Evolutionary conservation across 148 eudicot species (phyloP).

Genomic region (Beta vulgaris): DNA sequence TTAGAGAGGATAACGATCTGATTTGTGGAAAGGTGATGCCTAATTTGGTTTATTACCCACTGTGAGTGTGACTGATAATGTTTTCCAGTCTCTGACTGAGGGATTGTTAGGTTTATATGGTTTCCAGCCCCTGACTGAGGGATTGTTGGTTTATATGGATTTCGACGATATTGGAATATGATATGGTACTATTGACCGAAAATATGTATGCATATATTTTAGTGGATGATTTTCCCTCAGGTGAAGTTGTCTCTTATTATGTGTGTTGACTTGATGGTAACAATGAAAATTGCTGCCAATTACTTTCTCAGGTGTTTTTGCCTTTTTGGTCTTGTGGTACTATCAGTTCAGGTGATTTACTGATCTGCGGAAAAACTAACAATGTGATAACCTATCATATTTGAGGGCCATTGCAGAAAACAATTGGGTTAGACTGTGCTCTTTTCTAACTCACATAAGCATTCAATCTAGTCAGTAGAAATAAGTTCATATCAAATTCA

Average conservation of each 20-base stretch:
- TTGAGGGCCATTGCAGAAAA: neutral
- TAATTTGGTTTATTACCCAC: neutral
- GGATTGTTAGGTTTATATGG: neutral
- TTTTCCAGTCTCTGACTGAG: neutral
- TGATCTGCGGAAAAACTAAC: neutral
- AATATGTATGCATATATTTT: neutral
- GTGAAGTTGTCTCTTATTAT: neutral
- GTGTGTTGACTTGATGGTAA: neutral
- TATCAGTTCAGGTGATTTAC: no score
- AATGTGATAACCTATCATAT: no score
- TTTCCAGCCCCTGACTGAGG: neutral
- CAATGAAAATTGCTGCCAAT: neutral
- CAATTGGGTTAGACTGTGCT: no score
- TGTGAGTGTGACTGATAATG: neutral
- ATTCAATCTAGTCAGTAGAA: no score
- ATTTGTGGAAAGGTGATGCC: neutral
- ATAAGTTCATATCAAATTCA: no score
- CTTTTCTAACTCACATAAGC: no score
- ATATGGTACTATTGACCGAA: neutral
- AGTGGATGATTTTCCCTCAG: neutral
- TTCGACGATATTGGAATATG: neutral
- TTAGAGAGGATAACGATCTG: neutral
- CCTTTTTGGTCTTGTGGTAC: neutral
- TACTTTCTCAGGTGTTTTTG: no score
- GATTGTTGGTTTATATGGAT: neutral